phyloP scores from a whole-genome alignment of 805 yeast species.

The Helenozyma rhizophorensis region DNA sequence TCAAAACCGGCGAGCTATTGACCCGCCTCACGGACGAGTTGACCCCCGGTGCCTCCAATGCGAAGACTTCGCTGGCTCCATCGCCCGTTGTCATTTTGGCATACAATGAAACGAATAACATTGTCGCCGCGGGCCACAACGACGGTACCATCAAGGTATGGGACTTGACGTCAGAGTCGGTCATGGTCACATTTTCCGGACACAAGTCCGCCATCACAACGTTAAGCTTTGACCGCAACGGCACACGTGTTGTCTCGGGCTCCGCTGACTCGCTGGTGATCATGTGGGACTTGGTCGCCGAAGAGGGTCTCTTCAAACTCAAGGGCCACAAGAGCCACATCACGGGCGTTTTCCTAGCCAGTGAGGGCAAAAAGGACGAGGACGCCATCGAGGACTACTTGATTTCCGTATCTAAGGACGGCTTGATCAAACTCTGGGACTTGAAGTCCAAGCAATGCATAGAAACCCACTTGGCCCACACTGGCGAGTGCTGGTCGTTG shows the following conservation, averaged over 20 bases:
- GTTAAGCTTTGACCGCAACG: conserved; percentile 69
- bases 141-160: conserved; percentile 90
- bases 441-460: conserved; percentile 81
- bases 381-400: conserved; percentile 71
- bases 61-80: conserved; percentile 58
- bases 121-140: conserved; percentile 83
- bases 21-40: conserved; percentile 56
- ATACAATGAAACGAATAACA: conserved; percentile 55
- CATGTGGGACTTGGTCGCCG: conserved; percentile 94
- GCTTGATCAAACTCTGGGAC: conserved; percentile 91
- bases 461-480: conserved; percentile 91
- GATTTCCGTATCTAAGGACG: conserved; percentile 80
- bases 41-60: conserved; percentile 68
- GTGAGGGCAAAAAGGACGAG: conserved; percentile 14
- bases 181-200: conserved; percentile 82
- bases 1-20: conserved; percentile 78
- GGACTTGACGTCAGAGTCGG: conserved; percentile 80
- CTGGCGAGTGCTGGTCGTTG: conserved; percentile 90
- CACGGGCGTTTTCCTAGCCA: conserved; percentile 62
- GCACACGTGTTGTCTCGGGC: conserved; percentile 84
- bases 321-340: conserved; percentile 88
- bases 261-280: conserved; percentile 80
- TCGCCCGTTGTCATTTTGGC: conserved; percentile 60
- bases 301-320: conserved; percentile 80
- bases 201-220: conserved; percentile 76